Percentiles rank a stretch among this genome's conserved stretches.
Conservation (phyloP, 1,284 basidiomycete species). For the Cryptococcus hybrid region DNA sequence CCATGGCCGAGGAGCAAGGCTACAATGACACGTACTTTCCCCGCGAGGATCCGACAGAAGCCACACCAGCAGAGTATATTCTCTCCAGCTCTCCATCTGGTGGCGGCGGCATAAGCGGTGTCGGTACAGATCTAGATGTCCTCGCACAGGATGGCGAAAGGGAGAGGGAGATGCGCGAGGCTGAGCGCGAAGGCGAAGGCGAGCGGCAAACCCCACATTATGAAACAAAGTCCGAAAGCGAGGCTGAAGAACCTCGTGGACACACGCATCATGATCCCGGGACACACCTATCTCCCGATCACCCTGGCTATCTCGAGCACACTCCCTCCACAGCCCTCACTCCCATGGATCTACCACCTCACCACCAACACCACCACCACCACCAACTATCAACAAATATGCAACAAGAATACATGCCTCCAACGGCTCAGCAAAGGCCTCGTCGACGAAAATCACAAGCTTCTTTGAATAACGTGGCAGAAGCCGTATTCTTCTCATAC, state of each 20-base stretch:
- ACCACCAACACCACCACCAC: neutral
- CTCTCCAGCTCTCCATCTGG: slow-evolving; percentile 35
- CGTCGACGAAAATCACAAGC: slow-evolving; percentile 20
- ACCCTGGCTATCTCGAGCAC: slow-evolving; percentile 35
- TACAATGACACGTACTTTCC: slow-evolving; percentile 82
- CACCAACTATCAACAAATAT: neutral
- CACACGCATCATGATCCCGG: slow-evolving; percentile 13
- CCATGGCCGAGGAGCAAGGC: slow-evolving; percentile 82
- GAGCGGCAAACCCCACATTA: slow-evolving; percentile 1
- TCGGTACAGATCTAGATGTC: neutral
- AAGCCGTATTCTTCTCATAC: slow-evolving; percentile 77
- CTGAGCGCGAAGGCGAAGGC: neutral
- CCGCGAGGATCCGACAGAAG: slow-evolving; percentile 18
- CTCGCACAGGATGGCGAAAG: neutral
- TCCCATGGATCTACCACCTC: slow-evolving; percentile 22
- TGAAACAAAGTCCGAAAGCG: neutral
- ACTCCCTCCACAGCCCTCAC: slow-evolving; percentile 29
- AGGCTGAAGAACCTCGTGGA: neutral
- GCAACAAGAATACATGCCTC: neutral
- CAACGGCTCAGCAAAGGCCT: no score
- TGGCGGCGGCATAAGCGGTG: neutral
- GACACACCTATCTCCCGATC: slow-evolving; percentile 29
- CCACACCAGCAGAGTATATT: slow-evolving; percentile 43
- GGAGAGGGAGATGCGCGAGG: slow-evolving; percentile 14
- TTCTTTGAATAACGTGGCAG: slow-evolving; percentile 57